Evolutionary conservation across 768 basidiomycete genomes (phyloP).

Genomic region (Tephrocybe rancida): DNA sequence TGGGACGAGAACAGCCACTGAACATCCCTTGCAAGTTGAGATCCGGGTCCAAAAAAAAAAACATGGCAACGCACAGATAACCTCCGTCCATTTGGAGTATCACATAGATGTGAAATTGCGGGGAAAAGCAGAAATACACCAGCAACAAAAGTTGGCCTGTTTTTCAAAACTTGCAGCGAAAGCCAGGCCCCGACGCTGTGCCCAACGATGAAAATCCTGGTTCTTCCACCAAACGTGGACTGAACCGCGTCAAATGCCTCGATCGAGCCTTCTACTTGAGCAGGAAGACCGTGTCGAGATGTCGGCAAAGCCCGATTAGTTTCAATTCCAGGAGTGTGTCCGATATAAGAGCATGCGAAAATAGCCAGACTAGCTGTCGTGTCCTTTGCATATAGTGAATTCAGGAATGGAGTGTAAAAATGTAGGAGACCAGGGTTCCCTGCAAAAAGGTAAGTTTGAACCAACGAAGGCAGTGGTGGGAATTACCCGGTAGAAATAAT

Average conservation of each 20-base stretch:
- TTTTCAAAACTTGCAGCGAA: constrained; percentile 57
- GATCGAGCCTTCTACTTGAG: constrained; percentile 57
- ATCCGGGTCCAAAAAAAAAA: neutral
- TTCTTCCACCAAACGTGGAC: constrained; percentile 29
- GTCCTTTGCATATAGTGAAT: constrained; percentile 43
- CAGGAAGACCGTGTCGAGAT: constrained; percentile 36
- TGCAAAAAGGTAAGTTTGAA: constrained; percentile 14
- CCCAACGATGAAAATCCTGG: constrained; percentile 51
- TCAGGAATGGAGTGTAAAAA: constrained; percentile 71
- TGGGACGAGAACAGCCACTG: constrained; percentile 54
- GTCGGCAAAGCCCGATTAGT: constrained; percentile 17
- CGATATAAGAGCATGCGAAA: constrained; percentile 63
- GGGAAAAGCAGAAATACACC: constrained; percentile 70
- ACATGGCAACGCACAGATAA: constrained; percentile 50
- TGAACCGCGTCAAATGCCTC: constrained; percentile 52
- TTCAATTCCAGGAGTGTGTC: constrained; percentile 53
- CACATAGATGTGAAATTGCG: constrained; percentile 61
- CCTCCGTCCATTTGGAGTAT: constrained; percentile 63
- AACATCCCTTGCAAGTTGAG: neutral
- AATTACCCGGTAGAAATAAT: constrained; percentile 52
- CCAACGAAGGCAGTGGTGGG: neutral
- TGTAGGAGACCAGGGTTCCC: constrained; percentile 62
- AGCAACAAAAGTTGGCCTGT: constrained; percentile 35
- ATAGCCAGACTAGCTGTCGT: constrained; percentile 46
- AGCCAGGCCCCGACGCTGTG: constrained; percentile 82